Evolutionary conservation across 306 rosid genomes (phyloP).

Genomic region (Dryas octopetala): DNA sequence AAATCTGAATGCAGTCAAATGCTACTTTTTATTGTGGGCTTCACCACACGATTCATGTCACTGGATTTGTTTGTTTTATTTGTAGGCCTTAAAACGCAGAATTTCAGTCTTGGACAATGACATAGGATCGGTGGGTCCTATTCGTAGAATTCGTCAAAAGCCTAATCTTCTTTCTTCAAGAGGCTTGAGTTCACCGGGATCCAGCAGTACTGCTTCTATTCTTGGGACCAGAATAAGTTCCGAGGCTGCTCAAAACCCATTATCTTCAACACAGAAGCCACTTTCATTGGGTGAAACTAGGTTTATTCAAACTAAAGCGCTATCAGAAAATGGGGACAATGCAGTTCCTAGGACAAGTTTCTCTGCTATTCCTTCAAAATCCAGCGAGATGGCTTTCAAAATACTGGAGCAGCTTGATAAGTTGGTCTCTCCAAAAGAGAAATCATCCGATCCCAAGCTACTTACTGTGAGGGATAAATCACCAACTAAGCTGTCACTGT

Average conservation of each 20-base stretch:
- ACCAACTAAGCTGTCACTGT: slow-evolving; percentile 68
- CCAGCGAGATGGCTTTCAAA: slow-evolving; percentile 81
- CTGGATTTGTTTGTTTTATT: slow-evolving; percentile 3
- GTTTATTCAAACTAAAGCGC: slow-evolving; percentile 28
- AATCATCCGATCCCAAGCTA: slow-evolving; percentile 49
- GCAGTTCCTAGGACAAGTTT: slow-evolving; percentile 41
- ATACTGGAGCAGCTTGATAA: slow-evolving; percentile 78
- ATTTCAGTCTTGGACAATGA: slow-evolving; percentile 69
- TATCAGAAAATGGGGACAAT: slow-evolving; percentile 43
- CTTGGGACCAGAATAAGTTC: slow-evolving; percentile 36
- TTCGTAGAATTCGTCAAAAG: slow-evolving; percentile 76
- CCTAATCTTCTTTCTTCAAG: slow-evolving; percentile 62
- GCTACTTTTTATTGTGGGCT: slow-evolving; percentile 17
- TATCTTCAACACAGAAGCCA: slow-evolving; percentile 45
- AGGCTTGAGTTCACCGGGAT: slow-evolving; percentile 52
- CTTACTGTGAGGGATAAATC: slow-evolving; percentile 42
- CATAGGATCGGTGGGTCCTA: slow-evolving; percentile 78
- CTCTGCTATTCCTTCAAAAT: slow-evolving; percentile 50
- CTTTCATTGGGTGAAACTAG: slow-evolving; percentile 37
- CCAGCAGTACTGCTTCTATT: slow-evolving; percentile 46
- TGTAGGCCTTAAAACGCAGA: slow-evolving; percentile 67
- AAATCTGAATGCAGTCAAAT: slow-evolving; percentile 18
- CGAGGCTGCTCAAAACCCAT: slow-evolving; percentile 41
- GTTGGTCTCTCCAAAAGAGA: slow-evolving; percentile 71
- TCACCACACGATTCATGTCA: slow-evolving; percentile 12